Evolutionary conservation across 345 rosid species (phyloP), one percentile per base, ranked within the genome.

Genomic region (Melaleuca quinquenervia): DNA sequence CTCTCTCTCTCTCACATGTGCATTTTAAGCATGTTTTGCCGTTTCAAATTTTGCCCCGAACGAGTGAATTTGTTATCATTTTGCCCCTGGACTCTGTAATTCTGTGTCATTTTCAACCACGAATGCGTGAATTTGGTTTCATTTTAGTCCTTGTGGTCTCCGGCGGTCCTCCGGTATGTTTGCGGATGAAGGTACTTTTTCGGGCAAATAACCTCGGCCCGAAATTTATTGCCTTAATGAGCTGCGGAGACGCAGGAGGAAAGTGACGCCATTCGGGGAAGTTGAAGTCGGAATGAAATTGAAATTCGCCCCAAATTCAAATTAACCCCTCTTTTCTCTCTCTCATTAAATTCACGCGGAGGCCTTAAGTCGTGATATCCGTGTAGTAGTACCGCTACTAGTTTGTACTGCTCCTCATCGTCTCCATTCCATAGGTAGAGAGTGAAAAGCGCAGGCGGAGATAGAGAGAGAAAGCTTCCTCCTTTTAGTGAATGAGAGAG

Each of bases 271-370:
- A 52, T 53, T 26, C n/a, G 60, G 51, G 56, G 56, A 55, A 88
- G 94, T 94, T 92, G 92, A 85, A 89, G 99, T 93, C 98, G 98
- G 98, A 93, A 96, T 93, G 90, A 93, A 90, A 92, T 91, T 89
- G 87, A 94, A 91, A 91, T 94, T 85, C 89, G 85, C n/a, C 29
- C 87, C 50, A 92, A 89, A 91, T 92, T 87, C 92, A 91, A 88
- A 89, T 92, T 53, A 78, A 85, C 50, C 36, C 44, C 41, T 29
- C 20, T 75, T 3, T 36, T 44, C 16, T 52, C 51, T 80, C 64
- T 60, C 41, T 64, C 36, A 84, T 84, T 87, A 87, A 90, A 90
- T 88, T 92, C 93, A 90, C 90, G 91, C 94, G 90, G 89, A 85
- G 64, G 75, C 58, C 84, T 84, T 84, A 86, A 86, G 91, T 87